These are phyloP conservation scores for Lentinula sp. DNA, from an alignment of 768 basidiomycete species.

Conservation along the genomic window DNA sequence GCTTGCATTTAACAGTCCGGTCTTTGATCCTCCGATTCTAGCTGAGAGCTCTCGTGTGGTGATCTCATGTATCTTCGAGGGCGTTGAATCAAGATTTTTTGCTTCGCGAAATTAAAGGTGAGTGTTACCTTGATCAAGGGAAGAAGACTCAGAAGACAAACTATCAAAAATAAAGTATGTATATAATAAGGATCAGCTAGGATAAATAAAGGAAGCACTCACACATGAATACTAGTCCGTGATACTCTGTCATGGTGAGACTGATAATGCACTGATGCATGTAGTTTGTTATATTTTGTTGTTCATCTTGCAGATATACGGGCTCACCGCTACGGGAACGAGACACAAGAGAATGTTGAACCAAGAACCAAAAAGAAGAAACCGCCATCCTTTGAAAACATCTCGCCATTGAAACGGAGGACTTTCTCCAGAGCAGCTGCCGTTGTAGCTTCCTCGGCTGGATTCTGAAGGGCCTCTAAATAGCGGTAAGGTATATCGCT, in stretches of 20 bases:
- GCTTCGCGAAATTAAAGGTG: neutral
- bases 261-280: constrained; percentile 48
- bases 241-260: constrained; percentile 37
- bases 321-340: constrained; percentile 62
- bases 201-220: constrained; percentile 15
- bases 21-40: constrained; percentile 70
- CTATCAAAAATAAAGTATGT: constrained; percentile 23
- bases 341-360: constrained; percentile 61
- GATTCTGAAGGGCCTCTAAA: constrained; percentile 1
- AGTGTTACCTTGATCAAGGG: constrained; percentile 66
- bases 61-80: constrained; percentile 67
- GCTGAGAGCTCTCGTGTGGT: constrained; percentile 67
- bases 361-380: constrained; percentile 56
- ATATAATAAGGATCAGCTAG: neutral
- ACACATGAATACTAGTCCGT: constrained; percentile 60
- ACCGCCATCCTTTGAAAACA: constrained; percentile 38
- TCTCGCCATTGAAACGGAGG: neutral
- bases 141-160: constrained; percentile 63
- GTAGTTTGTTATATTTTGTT: neutral
- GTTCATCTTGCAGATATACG: neutral
- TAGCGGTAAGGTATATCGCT: constrained; percentile 4
- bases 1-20: constrained; percentile 77
- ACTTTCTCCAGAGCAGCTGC: neutral
- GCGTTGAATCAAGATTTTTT: constrained; percentile 23
- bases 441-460: neutral